Base-by-base conservation (phyloP, 345 rosid species). In the Clausena lansium region DNA sequence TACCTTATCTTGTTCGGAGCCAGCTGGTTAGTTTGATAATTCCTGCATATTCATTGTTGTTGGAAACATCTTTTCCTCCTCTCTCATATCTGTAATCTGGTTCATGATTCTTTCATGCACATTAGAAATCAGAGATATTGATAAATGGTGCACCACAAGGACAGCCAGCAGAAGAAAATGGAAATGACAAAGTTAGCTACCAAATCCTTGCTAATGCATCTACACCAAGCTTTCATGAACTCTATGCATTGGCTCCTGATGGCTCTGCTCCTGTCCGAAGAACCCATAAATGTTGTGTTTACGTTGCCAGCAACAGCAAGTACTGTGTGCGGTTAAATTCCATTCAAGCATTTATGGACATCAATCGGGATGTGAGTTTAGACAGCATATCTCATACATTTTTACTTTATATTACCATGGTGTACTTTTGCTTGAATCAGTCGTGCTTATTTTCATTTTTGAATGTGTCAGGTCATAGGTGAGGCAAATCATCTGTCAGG, bases 281-380 rank as follows among this genome's bases (percentile, higher is more conserved):
- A 86, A 86, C 86, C 83, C 94, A 91, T 87, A 94, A 94, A 83
- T 94, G 99, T 71, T 96, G 99, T 85, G 94, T 84, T 79, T 94
- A 94, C 80, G 88, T 94, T 68, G 97, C 99, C 70, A 91, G 87
- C 81, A 88, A 84, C 55, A 87, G 85, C 81, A 94, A 84, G 41
- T 94, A 92, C 77, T 96, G 97, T 70, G 84, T 84, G 33, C 94
- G 95, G 75, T 86, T 96, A 77, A 85, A 94, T 83, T 90, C 97
- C 80, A 91, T 96, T 81, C 98, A 96, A 84, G 95, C 98, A 41
- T 96, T 87, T 85, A 87, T 87, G 84, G 98, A 96, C 80, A 92
- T 92, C 67, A 96, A 96, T 78, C 88, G 97, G 79, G 98, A 92
- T 86, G 99, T 96, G 84, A 89, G 99, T 79, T 24, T 67, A 25